Evolutionary conservation across 139 green algal species (phyloP).

Genomic region (Volvox africanus): DNA sequence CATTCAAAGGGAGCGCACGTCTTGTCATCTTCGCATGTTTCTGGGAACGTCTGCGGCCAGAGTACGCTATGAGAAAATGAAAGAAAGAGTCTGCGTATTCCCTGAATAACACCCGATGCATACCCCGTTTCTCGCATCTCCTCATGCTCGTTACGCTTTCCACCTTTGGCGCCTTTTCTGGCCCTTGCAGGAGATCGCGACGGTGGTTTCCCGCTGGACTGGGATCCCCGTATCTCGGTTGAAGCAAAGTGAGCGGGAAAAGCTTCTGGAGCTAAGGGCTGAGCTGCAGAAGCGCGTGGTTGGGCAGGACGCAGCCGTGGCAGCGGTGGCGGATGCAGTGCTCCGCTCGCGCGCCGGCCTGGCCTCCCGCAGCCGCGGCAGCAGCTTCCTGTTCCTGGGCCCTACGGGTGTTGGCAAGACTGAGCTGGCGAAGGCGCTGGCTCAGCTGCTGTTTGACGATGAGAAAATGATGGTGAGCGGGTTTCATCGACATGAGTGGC

Average conservation of each 20-base stretch:
- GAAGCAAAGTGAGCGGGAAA: constrained; percentile 84
- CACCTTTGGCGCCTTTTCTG: background rate
- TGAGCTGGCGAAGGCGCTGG: constrained; percentile 96
- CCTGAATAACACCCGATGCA: too few species aligned
- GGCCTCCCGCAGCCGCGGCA: constrained; percentile 63
- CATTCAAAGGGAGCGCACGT: too few species aligned
- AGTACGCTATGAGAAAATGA: too few species aligned
- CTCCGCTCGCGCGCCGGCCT: constrained; percentile 69
- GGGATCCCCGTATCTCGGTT: constrained; percentile 82
- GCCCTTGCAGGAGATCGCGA: constrained; percentile 76
- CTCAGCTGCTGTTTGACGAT: constrained; percentile 90
- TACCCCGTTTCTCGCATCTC: too few species aligned
- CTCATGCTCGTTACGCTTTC: too few species aligned
- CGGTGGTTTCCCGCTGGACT: constrained; percentile 90
- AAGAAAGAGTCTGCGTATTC: too few species aligned
- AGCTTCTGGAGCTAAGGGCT: constrained; percentile 91
- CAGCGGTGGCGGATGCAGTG: constrained; percentile 94
- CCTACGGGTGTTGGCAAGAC: constrained; percentile 97
- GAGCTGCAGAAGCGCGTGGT: constrained; percentile 93
- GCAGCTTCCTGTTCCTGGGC: constrained; percentile 92
- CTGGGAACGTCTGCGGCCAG: too few species aligned
- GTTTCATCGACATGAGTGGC: background rate
- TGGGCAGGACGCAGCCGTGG: constrained; percentile 91
- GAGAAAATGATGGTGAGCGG: constrained; percentile 85
- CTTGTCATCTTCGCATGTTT: too few species aligned